Evolutionary conservation across 768 basidiomycete genomes (phyloP).

Genomic region (Mycena capillaripes): DNA sequence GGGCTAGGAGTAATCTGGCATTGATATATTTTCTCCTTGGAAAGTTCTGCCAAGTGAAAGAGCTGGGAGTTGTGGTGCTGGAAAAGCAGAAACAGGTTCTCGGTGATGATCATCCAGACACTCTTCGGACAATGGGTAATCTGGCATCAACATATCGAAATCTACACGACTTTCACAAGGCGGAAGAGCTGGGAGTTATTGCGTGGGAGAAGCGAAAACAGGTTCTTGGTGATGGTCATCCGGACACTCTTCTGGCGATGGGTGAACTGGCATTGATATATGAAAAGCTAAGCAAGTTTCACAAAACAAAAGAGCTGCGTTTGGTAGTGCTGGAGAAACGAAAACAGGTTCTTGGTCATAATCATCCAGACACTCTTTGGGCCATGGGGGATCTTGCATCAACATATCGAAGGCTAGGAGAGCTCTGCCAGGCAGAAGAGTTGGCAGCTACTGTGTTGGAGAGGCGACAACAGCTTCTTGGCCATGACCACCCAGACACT

Average conservation of each 20-base stretch:
- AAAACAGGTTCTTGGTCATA: neutral
- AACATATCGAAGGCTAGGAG: too few species aligned
- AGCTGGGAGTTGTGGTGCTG: neutral
- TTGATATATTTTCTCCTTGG: neutral
- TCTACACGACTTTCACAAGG: neutral
- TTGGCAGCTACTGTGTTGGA: too few species aligned
- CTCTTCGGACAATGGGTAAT: too few species aligned
- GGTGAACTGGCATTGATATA: constrained; percentile 21
- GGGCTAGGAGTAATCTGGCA: neutral
- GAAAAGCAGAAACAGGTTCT: constrained; percentile 1
- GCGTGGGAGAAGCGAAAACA: neutral
- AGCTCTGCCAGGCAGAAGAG: too few species aligned
- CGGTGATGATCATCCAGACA: too few species aligned
- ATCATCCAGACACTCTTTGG: neutral
- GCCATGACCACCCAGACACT: neutral
- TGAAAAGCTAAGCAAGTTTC: neutral
- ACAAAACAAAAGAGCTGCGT: neutral
- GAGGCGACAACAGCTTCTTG: neutral
- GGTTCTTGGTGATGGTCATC: constrained; percentile 6
- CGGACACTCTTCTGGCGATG: constrained; percentile 10
- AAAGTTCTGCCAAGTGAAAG: neutral
- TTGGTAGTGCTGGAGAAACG: neutral
- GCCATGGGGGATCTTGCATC: too few species aligned
- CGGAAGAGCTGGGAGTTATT: neutral
- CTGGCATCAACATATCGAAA: too few species aligned